Percentiles rank a stretch among this genome's conserved stretches.
Conservation (phyloP, 352 stramenopile species). For the Pythium sukuiense region DNA sequence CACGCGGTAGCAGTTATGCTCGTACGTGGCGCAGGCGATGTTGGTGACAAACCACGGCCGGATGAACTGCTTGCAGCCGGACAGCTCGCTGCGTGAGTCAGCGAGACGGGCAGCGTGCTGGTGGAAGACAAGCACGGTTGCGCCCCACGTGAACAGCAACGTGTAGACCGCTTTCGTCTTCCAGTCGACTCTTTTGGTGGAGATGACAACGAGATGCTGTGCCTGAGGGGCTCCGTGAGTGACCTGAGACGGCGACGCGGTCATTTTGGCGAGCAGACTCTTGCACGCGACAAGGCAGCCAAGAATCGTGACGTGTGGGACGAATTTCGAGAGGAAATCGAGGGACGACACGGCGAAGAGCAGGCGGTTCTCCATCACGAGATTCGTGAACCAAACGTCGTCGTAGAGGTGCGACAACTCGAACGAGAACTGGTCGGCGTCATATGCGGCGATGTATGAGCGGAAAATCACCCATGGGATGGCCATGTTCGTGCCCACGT, state of each 20-base stretch:
- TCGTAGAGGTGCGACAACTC: slow-evolving; percentile 32
- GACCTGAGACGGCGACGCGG: background rate
- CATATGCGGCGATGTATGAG: slow-evolving; percentile 29
- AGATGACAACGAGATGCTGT: background rate
- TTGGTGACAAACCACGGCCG: slow-evolving; percentile 27
- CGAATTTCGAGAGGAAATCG: slow-evolving; percentile 19
- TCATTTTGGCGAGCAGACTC: background rate
- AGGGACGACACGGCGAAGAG: slow-evolving; percentile 22
- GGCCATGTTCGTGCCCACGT: slow-evolving; percentile 26
- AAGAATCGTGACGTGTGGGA: slow-evolving; percentile 19
- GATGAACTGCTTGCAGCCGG: slow-evolving; percentile 21
- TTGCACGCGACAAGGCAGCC: background rate
- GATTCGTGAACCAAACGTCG: slow-evolving; percentile 37
- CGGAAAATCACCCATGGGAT: slow-evolving; percentile 34
- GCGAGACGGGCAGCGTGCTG: background rate
- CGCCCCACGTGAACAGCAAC: slow-evolving; percentile 4
- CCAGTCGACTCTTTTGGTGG: background rate
- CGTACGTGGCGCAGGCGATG: slow-evolving; percentile 23
- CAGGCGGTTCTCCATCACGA: slow-evolving; percentile 44
- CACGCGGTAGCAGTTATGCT: slow-evolving; percentile 27
- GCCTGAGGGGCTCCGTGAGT: background rate
- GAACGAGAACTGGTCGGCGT: slow-evolving; percentile 33
- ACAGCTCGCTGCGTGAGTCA: background rate
- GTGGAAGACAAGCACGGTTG: slow-evolving; percentile 8
- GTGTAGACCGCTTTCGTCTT: background rate